phyloP scores from a whole-genome alignment of 1,139 yeast species.

The Magnusiomyces fungicola region DNA sequence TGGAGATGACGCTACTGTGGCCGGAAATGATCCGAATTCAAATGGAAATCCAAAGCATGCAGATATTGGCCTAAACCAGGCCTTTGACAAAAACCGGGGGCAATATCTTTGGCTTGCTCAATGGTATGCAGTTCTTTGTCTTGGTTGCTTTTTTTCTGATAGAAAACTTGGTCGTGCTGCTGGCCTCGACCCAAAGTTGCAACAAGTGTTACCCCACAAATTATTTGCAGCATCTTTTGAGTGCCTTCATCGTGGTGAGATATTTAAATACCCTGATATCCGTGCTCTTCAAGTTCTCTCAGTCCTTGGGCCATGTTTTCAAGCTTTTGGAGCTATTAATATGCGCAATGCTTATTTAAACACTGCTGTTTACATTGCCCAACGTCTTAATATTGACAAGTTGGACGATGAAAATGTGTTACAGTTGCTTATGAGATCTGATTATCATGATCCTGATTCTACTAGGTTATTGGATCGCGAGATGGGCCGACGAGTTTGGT shows the following conservation, averaged over 20 bases:
- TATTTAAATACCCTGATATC: conserved; percentile 30
- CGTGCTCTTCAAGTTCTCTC: conserved; percentile 30
- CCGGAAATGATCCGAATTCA: neutral
- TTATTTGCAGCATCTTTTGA: conserved; percentile 32
- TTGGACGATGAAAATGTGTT: conserved; percentile 16
- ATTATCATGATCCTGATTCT: conserved; percentile 13
- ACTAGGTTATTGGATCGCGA: conserved; percentile 24
- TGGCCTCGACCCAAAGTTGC: conserved; percentile 22
- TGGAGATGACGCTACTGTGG: neutral
- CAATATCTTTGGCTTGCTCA: conserved; percentile 31
- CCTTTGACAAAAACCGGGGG: conserved; percentile 15
- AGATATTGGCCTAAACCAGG: neutral
- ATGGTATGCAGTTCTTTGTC: conserved; percentile 33
- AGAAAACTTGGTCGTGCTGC: conserved; percentile 22
- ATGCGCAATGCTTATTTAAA: conserved; percentile 28
- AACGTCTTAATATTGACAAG: conserved; percentile 27
- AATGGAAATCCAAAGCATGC: neutral
- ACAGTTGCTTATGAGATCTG: conserved; percentile 7
- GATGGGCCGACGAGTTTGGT: conserved; percentile 32
- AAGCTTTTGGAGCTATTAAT: conserved; percentile 32
- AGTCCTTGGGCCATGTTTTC: conserved; percentile 29
- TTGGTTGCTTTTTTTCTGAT: conserved; percentile 31
- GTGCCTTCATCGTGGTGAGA: conserved; percentile 33
- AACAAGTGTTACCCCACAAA: conserved; percentile 28
- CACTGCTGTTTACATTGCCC: conserved; percentile 29